Base-by-base conservation (phyloP, 2,329 filamentous ascomycete genomes). In the Verruconis gallopava region DNA sequence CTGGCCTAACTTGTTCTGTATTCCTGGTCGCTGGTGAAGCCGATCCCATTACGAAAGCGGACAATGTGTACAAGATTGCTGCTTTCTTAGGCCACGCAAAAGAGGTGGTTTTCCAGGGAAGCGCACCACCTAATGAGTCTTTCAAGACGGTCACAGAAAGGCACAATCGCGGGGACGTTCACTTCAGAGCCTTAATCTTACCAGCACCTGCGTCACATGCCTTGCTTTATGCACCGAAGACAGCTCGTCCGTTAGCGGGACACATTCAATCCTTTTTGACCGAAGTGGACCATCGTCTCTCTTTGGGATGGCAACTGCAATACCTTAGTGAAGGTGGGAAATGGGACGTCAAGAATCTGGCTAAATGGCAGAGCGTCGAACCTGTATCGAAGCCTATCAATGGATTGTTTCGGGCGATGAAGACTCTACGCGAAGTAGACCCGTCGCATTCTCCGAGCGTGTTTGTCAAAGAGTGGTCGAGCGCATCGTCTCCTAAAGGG, bases 281-380 rank as follows among this genome's bases (percentile, higher is more conserved):
- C 14, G 73, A 85, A 52, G 70, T 95, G 42, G 88, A 88, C 6
- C 71, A 77, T 6, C 77, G 86, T 5, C 72, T 95, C 12, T 83
- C 78, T 1, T 74, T 89, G 20, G 84, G 81, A 34, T 96, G 89
- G 88, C 89, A 96, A 60, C 68, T 96, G 13, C 82, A 89, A 52
- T 81, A 91, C 53, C 75, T 96, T 18, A 85, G 82, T 2, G 85
- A 81, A 2, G 83, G 86, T 50, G 88, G 88, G 3, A 96, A 96
- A 63, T 96, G 89, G 89, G 89, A 95, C 55, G 85, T 96, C 50
- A 96, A 96, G 64, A 96, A 96, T 54, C 69, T 95, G 9, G 77
- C 74, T 45, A 96, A 96, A 56, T 96, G 89, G 89, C 74, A 84
- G 58, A 77, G 76, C 14, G 81, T 93, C 1, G 62, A 67, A 1